phyloP scores from a whole-genome alignment of 352 stramenopile genomes.

The Globisporangium takayamanum region DNA sequence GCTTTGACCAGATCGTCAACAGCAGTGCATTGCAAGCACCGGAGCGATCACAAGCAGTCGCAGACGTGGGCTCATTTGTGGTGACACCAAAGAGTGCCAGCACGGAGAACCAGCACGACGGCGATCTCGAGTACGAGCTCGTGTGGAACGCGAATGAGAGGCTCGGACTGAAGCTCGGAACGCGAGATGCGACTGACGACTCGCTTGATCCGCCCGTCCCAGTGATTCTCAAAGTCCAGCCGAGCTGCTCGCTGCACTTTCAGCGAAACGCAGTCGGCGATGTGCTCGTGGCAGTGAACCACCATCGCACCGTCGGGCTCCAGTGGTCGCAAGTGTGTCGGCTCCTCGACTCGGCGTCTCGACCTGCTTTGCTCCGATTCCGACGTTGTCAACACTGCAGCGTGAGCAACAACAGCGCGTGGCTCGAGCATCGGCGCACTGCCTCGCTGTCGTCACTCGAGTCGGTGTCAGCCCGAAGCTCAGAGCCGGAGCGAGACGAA shows the following conservation, averaged over 20 bases:
- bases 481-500: neutral
- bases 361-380: constrained; percentile 32
- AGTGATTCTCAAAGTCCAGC: constrained; percentile 8
- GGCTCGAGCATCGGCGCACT: constrained; percentile 6
- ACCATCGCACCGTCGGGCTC: constrained; percentile 20
- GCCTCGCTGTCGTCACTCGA: constrained; percentile 6
- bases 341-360: constrained; percentile 25
- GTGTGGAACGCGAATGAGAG: constrained; percentile 7
- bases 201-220: neutral
- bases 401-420: neutral
- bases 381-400: constrained; percentile 4
- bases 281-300: constrained; percentile 32
- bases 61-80: neutral
- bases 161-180: constrained; percentile 12
- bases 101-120: neutral
- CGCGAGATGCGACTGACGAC: neutral
- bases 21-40: no score
- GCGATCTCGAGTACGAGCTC: constrained; percentile 11
- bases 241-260: constrained; percentile 28
- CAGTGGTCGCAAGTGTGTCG: constrained; percentile 19
- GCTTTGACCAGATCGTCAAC: no score
- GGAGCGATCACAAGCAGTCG: neutral
- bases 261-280: constrained; percentile 27
- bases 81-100: neutral
- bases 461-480: neutral